Percentiles rank a stretch among this genome's conserved stretches.
phyloP scores from a whole-genome alignment of 805 yeast species.

The Phaffomyces antillensis region DNA sequence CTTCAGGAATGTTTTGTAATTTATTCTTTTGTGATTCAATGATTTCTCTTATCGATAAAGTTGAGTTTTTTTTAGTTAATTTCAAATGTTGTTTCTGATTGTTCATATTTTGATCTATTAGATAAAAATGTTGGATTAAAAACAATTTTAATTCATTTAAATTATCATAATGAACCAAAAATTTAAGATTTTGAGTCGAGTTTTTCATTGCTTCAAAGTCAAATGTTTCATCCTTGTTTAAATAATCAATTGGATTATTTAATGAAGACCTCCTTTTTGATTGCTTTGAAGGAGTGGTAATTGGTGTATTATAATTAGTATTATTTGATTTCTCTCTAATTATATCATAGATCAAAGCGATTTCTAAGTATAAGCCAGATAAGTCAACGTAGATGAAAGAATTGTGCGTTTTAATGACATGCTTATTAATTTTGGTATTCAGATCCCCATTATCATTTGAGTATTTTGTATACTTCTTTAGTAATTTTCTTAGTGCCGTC shows the following conservation, averaged over 20 bases:
- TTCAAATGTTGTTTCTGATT: conserved; percentile 15
- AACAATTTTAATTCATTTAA: conserved; percentile 44
- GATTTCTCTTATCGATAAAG: conserved; percentile 18
- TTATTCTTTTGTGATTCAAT: conserved; percentile 6
- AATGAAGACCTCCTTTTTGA: conserved; percentile 11
- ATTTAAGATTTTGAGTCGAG: conserved; percentile 30
- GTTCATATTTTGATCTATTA: conserved; percentile 17
- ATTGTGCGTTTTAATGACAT: conserved; percentile 35
- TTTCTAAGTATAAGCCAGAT: conserved; percentile 51
- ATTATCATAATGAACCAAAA: conserved; percentile 57
- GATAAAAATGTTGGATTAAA: conserved; percentile 34
- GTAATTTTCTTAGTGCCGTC: conserved; percentile 63
- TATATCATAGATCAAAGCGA: conserved; percentile 47
- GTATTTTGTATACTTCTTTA: conserved; percentile 59
- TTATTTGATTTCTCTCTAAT: conserved; percentile 24
- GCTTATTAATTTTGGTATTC: conserved; percentile 23
- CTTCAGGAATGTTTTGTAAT: background rate
- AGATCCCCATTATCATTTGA: conserved; percentile 26
- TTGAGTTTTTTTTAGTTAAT: conserved; percentile 16
- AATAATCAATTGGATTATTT: conserved; percentile 10
- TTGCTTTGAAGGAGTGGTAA: background rate
- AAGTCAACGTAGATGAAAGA: conserved; percentile 59
- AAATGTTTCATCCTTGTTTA: conserved; percentile 24
- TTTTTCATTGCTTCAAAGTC: conserved; percentile 30
- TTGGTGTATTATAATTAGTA: background rate